These are phyloP conservation scores for Magnaporthiopsis poae DNA, from an alignment of 2,329 filamentous ascomycete genomes.

Conservation along the genomic window DNA sequence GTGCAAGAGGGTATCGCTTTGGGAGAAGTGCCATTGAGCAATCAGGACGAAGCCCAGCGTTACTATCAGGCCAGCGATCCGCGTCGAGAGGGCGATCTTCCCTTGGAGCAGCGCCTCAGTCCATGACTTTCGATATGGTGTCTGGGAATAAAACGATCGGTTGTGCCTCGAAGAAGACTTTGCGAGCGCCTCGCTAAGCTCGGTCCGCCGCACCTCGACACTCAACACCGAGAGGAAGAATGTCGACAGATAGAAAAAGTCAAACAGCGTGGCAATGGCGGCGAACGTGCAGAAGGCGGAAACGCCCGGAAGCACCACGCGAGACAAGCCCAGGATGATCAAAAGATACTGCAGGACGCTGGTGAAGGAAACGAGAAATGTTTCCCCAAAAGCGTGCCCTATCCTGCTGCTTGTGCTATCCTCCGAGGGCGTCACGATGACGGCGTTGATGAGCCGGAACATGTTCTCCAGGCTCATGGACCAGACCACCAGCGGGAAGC, in stretches of 20 bases:
- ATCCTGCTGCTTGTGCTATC: constrained; percentile 60
- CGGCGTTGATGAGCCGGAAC: constrained; percentile 66
- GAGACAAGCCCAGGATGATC: constrained; percentile 56
- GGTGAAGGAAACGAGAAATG: constrained; percentile 58
- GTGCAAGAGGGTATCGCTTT: constrained; percentile 39
- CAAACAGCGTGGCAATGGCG: constrained; percentile 63
- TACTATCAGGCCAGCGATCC: constrained; percentile 64
- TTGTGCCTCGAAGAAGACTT: constrained; percentile 37
- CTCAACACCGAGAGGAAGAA: constrained; percentile 73
- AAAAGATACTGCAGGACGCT: constrained; percentile 60
- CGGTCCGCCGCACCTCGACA: constrained; percentile 66
- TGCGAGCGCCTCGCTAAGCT: constrained; percentile 62
- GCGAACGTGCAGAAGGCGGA: constrained; percentile 68
- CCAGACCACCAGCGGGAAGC: constrained; percentile 68
- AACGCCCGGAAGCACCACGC: constrained; percentile 58
- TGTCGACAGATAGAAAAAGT: constrained; percentile 68
- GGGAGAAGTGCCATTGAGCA: constrained; percentile 70
- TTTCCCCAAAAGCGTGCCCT: constrained; percentile 63
- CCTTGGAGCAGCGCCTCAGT: constrained; percentile 52
- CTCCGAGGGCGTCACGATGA: constrained; percentile 61
- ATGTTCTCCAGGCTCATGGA: constrained; percentile 71
- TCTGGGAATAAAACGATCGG: constrained; percentile 15
- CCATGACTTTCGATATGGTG: constrained; percentile 40
- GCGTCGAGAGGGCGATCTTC: constrained; percentile 58
- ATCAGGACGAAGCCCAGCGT: constrained; percentile 63